These are phyloP conservation scores for Hibiscus syriacus DNA, from an alignment of 345 rosid species.

Conservation along the genomic window DNA sequence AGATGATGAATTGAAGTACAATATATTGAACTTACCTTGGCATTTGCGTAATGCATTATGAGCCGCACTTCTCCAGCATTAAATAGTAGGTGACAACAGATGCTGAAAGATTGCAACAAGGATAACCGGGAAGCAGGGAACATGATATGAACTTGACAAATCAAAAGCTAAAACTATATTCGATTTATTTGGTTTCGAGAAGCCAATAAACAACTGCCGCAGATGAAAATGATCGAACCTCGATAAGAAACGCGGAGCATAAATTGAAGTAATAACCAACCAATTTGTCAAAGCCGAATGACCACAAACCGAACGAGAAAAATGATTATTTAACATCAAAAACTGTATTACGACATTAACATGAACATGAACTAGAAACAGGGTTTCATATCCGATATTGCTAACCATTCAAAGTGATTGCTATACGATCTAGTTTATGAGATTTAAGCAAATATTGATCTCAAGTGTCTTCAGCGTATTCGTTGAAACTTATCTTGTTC, in stretches of 20 bases:
- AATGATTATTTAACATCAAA: too few relatives aligned
- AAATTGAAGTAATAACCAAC: not conserved
- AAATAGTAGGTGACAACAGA: not conserved
- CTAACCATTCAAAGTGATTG: not conserved
- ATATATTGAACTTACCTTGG: conserved; percentile 38
- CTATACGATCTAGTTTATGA: not conserved
- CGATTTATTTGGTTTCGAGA: not conserved
- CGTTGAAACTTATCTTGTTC: not conserved
- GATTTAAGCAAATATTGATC: not conserved
- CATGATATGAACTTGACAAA: not conserved
- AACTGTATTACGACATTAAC: too few relatives aligned
- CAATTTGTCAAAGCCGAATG: too few relatives aligned
- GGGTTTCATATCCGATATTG: too few relatives aligned
- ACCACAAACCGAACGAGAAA: too few relatives aligned
- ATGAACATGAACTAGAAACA: not conserved
- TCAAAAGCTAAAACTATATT: not conserved
- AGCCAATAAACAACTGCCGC: not conserved
- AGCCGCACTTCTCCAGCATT: conserved; percentile 73
- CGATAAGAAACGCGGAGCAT: not conserved
- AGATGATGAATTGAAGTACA: not conserved
- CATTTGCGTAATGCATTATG: conserved; percentile 59
- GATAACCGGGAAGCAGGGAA: not conserved
- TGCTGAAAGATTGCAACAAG: not conserved
- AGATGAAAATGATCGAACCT: too few relatives aligned
- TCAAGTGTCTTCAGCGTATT: not conserved